Evolutionary conservation across 1,139 yeast genomes (phyloP), one percentile per base, ranked within the genome.

Genomic region (Insectozyma bohioensis): DNA sequence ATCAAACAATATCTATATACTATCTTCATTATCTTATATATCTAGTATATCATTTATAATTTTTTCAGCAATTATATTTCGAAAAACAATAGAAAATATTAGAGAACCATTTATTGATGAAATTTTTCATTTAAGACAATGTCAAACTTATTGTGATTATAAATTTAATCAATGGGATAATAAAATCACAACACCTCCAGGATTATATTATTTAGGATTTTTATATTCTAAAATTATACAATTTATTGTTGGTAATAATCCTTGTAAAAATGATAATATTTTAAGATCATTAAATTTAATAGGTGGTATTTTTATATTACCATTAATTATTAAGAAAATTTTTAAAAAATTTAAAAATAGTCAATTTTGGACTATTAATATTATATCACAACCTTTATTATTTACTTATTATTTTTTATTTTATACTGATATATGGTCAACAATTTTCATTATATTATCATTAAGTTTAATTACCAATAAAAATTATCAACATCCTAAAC

Each of bases 161-260:
- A 63, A 76, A 30, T 87, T 80, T 60, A 40, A 43, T 10, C 50
- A 63, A 1, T 92, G 97, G 97, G 92, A 92, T 54, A 70, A 79
- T 21, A 92, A 90, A 53, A 87, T 94, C 53, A 92, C 98, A 3
- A 92, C 98, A 0, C 98, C 98, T 2, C 98, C 98, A 1, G 99
- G 98, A 0, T 62, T 92, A 22, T 92, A 92, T 51, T 43, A 72
- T 7, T 49, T 88, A 8, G 95, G 90, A 1, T 72, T 70, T 42
- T 33, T 59, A 4, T 78, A 68, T 49, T 55, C 72, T 29, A 57
- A 68, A 39, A 16, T 59, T 2, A 26, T 65, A 24, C 46, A 50
- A 35, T 23, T 46, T 26, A 16, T 54, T 17, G 31, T 54, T 17
- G 37, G 41, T 8, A 9, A 26, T n/a, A 24, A 55, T 31, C 31